Percentiles rank a stretch among this genome's conserved stretches.
These are phyloP conservation scores for Moesziomyces antarcticus DNA, from an alignment of 1,284 basidiomycete species.

Conservation along the genomic window DNA sequence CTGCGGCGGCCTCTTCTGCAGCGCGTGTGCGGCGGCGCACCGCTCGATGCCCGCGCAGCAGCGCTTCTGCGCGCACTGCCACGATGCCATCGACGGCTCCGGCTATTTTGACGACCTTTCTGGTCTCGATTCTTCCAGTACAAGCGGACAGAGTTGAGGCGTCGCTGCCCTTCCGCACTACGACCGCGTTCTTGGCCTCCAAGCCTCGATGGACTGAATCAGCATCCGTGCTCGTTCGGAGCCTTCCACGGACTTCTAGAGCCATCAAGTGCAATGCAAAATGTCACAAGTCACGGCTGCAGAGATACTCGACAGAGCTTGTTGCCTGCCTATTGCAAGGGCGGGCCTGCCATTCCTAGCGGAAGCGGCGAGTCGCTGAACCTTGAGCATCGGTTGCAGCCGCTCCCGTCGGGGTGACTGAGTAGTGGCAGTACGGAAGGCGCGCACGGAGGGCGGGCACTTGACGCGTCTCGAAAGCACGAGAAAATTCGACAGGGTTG, in stretches of 20 bases:
- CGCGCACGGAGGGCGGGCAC: neutral
- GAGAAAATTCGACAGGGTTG: constrained; percentile 7
- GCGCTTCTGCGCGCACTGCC: constrained; percentile 43
- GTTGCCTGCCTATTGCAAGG: no score
- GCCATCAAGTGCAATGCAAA: no score
- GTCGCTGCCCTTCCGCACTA: no score
- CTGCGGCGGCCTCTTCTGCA: constrained; percentile 59
- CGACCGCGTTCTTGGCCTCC: no score
- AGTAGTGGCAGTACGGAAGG: neutral
- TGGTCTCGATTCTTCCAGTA: neutral
- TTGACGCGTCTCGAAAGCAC: constrained; percentile 35
- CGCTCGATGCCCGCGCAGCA: constrained; percentile 18
- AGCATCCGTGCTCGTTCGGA: no score
- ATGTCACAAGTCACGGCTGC: no score
- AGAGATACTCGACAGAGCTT: no score
- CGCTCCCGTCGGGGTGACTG: neutral
- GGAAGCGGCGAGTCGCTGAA: no score
- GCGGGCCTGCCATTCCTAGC: no score
- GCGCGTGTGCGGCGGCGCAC: constrained; percentile 38
- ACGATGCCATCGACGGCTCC: constrained; percentile 23
- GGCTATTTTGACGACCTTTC: constrained; percentile 20
- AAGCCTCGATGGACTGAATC: no score
- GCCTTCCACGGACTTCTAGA: no score
- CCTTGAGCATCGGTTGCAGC: neutral
- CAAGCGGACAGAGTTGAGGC: neutral